These are phyloP conservation scores for Stemphylium beticola DNA, from an alignment of 2,329 filamentous ascomycete species.

Conservation along the genomic window DNA sequence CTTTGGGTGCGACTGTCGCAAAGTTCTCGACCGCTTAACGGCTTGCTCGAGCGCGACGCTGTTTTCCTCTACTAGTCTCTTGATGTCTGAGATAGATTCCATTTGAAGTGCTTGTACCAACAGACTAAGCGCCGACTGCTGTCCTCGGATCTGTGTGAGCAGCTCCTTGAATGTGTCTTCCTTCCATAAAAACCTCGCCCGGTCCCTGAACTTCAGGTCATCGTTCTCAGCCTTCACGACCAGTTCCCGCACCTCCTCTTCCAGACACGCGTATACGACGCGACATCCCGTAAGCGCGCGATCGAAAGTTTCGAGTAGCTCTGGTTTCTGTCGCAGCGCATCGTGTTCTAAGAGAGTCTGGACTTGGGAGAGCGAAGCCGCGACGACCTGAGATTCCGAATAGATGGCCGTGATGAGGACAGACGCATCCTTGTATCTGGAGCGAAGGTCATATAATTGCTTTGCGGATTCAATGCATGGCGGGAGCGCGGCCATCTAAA, in stretches of 20 bases:
- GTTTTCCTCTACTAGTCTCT: slow-evolving; percentile 38
- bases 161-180: slow-evolving; percentile 45
- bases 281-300: slow-evolving; percentile 41
- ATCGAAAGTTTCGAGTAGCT: slow-evolving; percentile 42
- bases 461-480: slow-evolving; percentile 41
- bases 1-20: slow-evolving; percentile 36
- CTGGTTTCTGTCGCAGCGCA: slow-evolving; percentile 35
- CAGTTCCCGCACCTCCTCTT: slow-evolving; percentile 41
- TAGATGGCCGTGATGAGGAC: slow-evolving; percentile 42
- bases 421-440: slow-evolving; percentile 40
- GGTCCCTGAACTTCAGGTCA: slow-evolving; percentile 31
- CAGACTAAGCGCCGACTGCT: slow-evolving; percentile 41
- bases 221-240: slow-evolving; percentile 26
- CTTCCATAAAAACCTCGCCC: slow-evolving; percentile 39
- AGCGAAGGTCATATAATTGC: slow-evolving; percentile 37
- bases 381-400: slow-evolving; percentile 43
- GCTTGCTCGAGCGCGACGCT: slow-evolving; percentile 35
- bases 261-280: slow-evolving; percentile 42
- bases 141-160: slow-evolving; percentile 42
- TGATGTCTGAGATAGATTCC: slow-evolving; percentile 44
- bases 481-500: slow-evolving; percentile 30
- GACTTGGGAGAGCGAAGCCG: slow-evolving; percentile 41
- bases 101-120: slow-evolving; percentile 46
- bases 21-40: slow-evolving; percentile 32
- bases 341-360: slow-evolving; percentile 38